A percentile compares a stretch with the other conserved stretches of the same genome.
Evolutionary conservation across 108 stramenopile species (phyloP).

Genomic region (Discostella stelligeroides): DNA sequence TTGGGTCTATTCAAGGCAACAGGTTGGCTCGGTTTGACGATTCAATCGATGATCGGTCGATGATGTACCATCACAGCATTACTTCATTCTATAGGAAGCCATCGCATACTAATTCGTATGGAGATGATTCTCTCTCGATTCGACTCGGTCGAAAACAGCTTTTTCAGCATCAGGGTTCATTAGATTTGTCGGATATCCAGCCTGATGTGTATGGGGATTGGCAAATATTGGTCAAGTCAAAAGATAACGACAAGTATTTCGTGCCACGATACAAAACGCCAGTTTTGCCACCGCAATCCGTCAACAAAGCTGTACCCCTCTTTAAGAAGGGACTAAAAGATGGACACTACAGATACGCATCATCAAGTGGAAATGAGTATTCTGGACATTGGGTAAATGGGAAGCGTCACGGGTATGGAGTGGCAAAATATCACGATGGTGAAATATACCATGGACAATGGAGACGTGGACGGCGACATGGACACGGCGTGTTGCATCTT

Average conservation of each 20-base stretch:
- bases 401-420: conserved; percentile 42
- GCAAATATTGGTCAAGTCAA: conserved; percentile 25
- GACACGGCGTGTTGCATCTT: conserved; percentile 41
- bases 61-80: conserved; percentile 13
- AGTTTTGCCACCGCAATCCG: conserved; percentile 10
- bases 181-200: not conserved
- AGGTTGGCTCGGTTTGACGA: conserved; percentile 10
- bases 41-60: not conserved
- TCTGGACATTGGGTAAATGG: conserved; percentile 40
- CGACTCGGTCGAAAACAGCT: conserved; percentile 30
- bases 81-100: conserved; percentile 7
- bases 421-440: conserved; percentile 39
- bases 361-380: conserved; percentile 40
- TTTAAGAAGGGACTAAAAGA: conserved; percentile 37
- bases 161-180: conserved; percentile 19
- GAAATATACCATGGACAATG: conserved; percentile 44
- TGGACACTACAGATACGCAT: conserved; percentile 40
- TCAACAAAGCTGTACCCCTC: conserved; percentile 12
- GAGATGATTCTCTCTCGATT: conserved; percentile 8
- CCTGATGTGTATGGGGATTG: not conserved
- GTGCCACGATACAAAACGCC: conserved; percentile 36
- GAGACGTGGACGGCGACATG: conserved; percentile 40
- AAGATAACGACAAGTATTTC: conserved; percentile 19
- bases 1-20: conserved; percentile 5
- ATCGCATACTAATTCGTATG: conserved; percentile 1